These are phyloP conservation scores for Asterophora parasitica DNA, from an alignment of 768 basidiomycete species.

Conservation along the genomic window DNA sequence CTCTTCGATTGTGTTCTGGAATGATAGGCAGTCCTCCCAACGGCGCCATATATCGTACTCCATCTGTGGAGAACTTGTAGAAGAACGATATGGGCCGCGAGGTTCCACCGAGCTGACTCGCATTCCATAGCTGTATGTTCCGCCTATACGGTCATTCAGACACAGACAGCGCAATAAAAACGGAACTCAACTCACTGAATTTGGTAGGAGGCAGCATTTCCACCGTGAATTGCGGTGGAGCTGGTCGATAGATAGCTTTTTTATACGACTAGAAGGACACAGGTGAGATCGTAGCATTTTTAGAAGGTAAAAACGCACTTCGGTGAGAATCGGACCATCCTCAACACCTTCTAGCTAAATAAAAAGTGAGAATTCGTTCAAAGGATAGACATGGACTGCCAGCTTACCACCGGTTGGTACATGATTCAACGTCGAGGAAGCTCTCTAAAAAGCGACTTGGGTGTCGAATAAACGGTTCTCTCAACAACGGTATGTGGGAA, in stretches of 20 bases:
- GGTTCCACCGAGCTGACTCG: conserved; percentile 42
- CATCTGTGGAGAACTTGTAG: conserved; percentile 26
- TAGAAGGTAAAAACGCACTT: conserved; percentile 3
- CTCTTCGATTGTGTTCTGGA: conserved; percentile 64
- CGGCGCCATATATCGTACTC: conserved; percentile 74
- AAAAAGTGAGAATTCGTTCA: not conserved
- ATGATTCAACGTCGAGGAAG: conserved; percentile 3
- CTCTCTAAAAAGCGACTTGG: not conserved
- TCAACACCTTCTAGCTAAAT: conserved; percentile 7
- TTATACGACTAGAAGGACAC: conserved; percentile 45
- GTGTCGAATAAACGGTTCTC: not conserved
- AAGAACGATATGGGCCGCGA: conserved; percentile 32
- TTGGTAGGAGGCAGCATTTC: conserved; percentile 56
- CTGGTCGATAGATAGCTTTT: conserved; percentile 51
- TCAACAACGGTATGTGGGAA: conserved; percentile 8
- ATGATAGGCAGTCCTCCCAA: conserved; percentile 81
- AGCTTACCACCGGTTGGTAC: conserved; percentile 5
- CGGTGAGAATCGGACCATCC: conserved; percentile 11
- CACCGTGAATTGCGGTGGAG: conserved; percentile 57
- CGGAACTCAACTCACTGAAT: conserved; percentile 35
- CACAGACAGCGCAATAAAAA: conserved; percentile 2
- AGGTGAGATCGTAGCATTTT: not conserved
- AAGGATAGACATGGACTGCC: not conserved
- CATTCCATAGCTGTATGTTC: conserved; percentile 56
- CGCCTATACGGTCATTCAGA: conserved; percentile 32